A percentile compares a stretch with the other conserved stretches of the same genome.
phyloP scores from a whole-genome alignment of 805 yeast species.

The Kurtzmaniella cleridarum region DNA sequence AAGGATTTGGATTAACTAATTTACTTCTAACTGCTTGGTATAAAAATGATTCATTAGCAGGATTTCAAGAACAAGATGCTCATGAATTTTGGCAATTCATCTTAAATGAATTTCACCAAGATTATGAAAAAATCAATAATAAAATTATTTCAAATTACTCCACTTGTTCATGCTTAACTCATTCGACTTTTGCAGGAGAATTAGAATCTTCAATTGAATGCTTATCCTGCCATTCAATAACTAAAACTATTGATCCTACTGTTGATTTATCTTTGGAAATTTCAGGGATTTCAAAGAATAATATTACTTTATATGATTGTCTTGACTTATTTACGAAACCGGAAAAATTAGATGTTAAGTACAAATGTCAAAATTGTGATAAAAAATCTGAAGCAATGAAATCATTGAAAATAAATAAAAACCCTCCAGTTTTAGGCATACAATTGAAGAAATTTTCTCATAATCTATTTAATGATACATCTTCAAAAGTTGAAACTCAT shows the following conservation, averaged over 20 bases:
- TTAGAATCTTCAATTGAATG: conserved; percentile 78
- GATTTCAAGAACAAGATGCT: conserved; percentile 96
- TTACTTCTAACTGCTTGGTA: conserved; percentile 85
- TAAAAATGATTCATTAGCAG: conserved; percentile 79
- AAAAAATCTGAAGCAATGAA: conserved; percentile 60
- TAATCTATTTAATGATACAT: conserved; percentile 37
- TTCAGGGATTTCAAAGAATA: conserved; percentile 21
- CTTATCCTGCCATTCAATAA: conserved; percentile 55
- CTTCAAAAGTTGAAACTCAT: conserved; percentile 70
- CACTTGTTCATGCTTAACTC: conserved; percentile 73
- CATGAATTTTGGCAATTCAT: conserved; percentile 96
- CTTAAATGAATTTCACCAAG: conserved; percentile 71
- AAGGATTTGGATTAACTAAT: conserved; percentile 78
- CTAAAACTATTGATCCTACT: conserved; percentile 81
- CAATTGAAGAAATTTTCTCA: conserved; percentile 83
- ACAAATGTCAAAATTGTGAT: conserved; percentile 65
- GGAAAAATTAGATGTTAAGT: conserved; percentile 71
- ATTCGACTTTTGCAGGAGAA: conserved; percentile 77
- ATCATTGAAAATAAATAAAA: conserved; percentile 57
- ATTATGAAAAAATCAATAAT: conserved; percentile 14
- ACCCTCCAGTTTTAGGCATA: conserved; percentile 76
- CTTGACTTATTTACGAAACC: conserved; percentile 69
- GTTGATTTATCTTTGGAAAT: conserved; percentile 85
- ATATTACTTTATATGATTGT: conserved; percentile 52
- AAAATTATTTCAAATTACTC: neutral